A percentile compares a stretch with the other conserved stretches of the same genome.
These are phyloP conservation scores for Leccinum uliginosum DNA, from an alignment of 768 basidiomycete genomes.

Conservation along the genomic window DNA sequence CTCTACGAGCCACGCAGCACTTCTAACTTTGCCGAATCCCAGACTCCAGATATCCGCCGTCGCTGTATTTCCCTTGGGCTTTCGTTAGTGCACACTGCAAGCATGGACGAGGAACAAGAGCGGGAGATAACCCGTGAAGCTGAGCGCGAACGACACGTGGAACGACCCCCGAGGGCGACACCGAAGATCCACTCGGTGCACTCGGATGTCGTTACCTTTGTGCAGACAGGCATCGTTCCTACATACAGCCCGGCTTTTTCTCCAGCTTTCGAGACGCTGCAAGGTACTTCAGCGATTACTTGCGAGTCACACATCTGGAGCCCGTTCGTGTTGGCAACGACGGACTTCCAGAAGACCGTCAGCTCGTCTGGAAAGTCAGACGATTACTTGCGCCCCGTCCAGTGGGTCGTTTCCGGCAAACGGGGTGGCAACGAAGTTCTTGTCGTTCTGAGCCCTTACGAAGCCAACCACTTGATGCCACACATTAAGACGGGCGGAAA, in stretches of 20 bases:
- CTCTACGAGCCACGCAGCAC: background rate
- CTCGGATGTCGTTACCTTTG: background rate
- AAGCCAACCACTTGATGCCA: constrained; percentile 36
- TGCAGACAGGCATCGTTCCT: background rate
- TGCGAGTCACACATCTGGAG: background rate
- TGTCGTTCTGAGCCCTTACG: constrained; percentile 8
- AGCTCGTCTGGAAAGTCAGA: background rate
- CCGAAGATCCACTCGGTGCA: background rate
- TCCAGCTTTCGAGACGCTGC: background rate
- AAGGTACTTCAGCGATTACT: background rate
- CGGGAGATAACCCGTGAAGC: constrained; percentile 38
- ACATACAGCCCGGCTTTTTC: background rate
- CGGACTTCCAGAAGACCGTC: constrained; percentile 5
- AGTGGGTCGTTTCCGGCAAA: background rate
- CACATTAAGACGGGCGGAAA: constrained; percentile 22
- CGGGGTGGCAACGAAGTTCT: background rate
- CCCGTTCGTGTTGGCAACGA: background rate
- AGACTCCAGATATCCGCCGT: background rate
- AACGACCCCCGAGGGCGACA: background rate
- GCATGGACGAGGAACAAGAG: constrained; percentile 44
- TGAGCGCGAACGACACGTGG: background rate
- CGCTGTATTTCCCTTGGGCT: background rate
- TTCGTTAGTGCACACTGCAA: background rate
- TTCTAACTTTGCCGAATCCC: background rate
- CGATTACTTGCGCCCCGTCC: background rate